A percentile compares a stretch with the other conserved stretches of the same genome.
These are phyloP conservation scores for Fusarium acutatum DNA, from an alignment of 2,329 filamentous ascomycete genomes.

Conservation along the genomic window DNA sequence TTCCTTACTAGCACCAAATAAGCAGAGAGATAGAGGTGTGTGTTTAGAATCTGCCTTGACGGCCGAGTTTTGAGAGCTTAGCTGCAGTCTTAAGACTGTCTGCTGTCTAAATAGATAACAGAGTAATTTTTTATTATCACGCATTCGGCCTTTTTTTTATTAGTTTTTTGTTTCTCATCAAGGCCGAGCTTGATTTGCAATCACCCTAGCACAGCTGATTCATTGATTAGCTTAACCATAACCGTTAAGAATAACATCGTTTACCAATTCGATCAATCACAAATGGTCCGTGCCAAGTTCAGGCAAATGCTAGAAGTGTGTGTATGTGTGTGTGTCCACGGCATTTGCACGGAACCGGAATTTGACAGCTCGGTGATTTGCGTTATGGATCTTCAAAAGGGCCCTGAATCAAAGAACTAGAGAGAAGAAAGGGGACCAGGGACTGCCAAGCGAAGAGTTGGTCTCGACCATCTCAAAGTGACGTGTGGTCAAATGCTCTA, in stretches of 20 bases:
- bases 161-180: not conserved
- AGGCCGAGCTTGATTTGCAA: slow-evolving; percentile 23
- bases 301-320: not conserved
- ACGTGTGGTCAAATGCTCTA: slow-evolving; percentile 23
- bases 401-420: not conserved
- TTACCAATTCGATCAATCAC: not conserved
- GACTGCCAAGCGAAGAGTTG: not conserved
- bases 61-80: not conserved
- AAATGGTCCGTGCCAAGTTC: slow-evolving; percentile 5
- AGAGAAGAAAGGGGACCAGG: not conserved
- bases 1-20: slow-evolving; percentile 7
- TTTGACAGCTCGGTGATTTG: slow-evolving; percentile 30
- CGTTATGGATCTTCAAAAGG: slow-evolving; percentile 13
- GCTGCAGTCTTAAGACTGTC: not conserved
- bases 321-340: not conserved
- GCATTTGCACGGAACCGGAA: slow-evolving; percentile 11
- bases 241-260: slow-evolving; percentile 8
- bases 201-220: not conserved
- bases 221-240: slow-evolving; percentile 7
- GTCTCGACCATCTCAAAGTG: slow-evolving; percentile 26
- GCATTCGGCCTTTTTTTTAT: not conserved
- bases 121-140: not conserved
- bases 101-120: not conserved
- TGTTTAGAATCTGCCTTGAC: not conserved
- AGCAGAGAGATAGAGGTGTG: slow-evolving; percentile 11